Percentiles rank a stretch among this genome's conserved stretches.
phyloP scores from a whole-genome alignment of 202 grass and related monocot species.

The Schoenoplectus tabernaemontani region DNA sequence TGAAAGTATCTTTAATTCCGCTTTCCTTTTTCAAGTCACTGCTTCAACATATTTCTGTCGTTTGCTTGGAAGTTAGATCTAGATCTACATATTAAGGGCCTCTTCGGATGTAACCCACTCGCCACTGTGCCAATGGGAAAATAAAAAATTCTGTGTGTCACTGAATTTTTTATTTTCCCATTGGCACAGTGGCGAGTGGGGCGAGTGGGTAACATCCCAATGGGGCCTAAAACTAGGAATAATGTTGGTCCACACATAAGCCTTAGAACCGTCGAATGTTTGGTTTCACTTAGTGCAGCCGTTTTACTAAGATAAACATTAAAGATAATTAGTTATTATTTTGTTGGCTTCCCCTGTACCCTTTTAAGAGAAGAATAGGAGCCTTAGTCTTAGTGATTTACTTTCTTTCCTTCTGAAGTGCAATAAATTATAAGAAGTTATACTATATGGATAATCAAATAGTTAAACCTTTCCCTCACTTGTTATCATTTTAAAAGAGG shows the following conservation, averaged over 20 bases:
- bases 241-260: background rate
- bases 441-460: background rate
- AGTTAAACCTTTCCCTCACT: background rate
- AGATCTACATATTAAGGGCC: constrained; percentile 16
- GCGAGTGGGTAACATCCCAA: too few relatives aligned
- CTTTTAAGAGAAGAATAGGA: background rate
- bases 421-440: background rate
- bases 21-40: background rate
- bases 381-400: background rate
- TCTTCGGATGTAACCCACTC: too few relatives aligned
- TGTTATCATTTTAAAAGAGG: too few relatives aligned
- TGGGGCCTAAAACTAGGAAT: background rate
- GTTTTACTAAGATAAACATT: background rate
- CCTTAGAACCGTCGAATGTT: background rate
- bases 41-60: background rate
- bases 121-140: too few relatives aligned
- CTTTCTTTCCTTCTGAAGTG: background rate
- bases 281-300: background rate
- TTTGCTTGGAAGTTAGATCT: background rate
- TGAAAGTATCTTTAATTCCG: background rate
- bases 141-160: too few relatives aligned
- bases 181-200: too few relatives aligned
- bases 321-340: background rate
- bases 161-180: too few relatives aligned
- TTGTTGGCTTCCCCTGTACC: background rate